Conservation (phyloP, 176 grass and related monocot genomes). For the Coix lacrymajobi region DNA sequence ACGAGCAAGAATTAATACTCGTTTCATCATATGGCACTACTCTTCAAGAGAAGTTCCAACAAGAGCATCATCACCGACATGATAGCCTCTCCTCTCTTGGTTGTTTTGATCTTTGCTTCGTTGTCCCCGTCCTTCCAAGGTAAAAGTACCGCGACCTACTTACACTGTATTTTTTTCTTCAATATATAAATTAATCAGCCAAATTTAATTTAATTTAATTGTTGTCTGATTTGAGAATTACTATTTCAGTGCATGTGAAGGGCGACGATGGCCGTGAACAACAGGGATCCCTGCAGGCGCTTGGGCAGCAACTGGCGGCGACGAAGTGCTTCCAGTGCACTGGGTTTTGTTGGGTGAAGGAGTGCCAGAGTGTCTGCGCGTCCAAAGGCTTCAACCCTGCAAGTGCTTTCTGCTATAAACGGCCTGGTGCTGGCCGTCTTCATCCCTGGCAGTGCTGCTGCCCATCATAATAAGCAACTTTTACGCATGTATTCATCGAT, state of each 20-base stretch:
- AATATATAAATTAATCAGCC: no score
- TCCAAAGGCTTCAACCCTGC: background rate
- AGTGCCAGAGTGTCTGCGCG: background rate
- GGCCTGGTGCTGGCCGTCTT: background rate
- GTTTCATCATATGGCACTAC: no score
- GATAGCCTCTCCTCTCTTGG: background rate
- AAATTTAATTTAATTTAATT: no score
- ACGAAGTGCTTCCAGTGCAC: no score
- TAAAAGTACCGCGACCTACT: background rate
- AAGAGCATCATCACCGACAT: background rate
- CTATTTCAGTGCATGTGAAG: no score
- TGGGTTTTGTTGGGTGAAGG: no score
- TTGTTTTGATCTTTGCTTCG: background rate
- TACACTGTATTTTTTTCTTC: background rate
- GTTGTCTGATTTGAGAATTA: no score
- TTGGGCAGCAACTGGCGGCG: no score
- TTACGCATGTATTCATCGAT: no score
- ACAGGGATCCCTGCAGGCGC: no score
- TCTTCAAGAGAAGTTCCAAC: background rate
- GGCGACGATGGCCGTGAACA: no score
- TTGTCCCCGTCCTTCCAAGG: background rate
- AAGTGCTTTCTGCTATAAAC: background rate
- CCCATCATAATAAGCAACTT: background rate
- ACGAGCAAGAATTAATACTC: no score
- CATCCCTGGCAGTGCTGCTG: background rate